A percentile compares a stretch with the other conserved stretches of the same genome.
Evolutionary conservation across 148 eudicot species (phyloP).

Genomic region (Cornus controversa): DNA sequence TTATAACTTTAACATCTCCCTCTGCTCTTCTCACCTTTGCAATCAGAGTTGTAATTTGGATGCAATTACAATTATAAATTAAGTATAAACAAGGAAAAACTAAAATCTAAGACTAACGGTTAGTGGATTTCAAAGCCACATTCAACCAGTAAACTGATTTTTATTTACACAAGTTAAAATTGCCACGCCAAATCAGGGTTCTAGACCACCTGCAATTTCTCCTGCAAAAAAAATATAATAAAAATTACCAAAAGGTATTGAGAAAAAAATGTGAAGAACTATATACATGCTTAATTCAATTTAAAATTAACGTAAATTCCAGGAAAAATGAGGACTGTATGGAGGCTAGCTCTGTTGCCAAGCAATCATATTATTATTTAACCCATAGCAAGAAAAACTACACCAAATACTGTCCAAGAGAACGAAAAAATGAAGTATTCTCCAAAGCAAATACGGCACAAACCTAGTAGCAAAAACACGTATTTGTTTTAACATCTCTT

Average conservation of each 20-base stretch:
- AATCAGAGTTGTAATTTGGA: background rate
- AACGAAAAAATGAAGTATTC: too few relatives aligned
- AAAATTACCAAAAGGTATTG: background rate
- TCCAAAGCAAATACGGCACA: background rate
- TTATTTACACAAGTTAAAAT: background rate
- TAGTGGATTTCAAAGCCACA: slow-evolving; percentile 6
- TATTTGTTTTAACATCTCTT: background rate
- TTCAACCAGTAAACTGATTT: background rate
- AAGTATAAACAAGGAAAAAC: background rate
- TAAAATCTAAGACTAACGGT: background rate
- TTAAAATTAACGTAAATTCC: too few relatives aligned
- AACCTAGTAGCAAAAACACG: background rate
- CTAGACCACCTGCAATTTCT: slow-evolving; percentile 19
- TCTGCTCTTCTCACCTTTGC: background rate
- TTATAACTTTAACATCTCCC: background rate
- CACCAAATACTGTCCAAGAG: background rate
- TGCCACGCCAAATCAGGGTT: slow-evolving; percentile 12
- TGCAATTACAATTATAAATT: background rate
- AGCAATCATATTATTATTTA: background rate
- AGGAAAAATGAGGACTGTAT: background rate
- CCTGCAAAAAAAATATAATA: background rate
- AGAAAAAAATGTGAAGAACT: background rate
- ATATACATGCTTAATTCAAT: background rate
- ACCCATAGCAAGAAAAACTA: background rate
- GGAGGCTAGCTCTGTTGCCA: background rate